Evolutionary conservation across 2,329 filamentous ascomycete species (phyloP), one percentile per base, ranked within the genome.

Genomic region (Exophiala alcalophila): DNA sequence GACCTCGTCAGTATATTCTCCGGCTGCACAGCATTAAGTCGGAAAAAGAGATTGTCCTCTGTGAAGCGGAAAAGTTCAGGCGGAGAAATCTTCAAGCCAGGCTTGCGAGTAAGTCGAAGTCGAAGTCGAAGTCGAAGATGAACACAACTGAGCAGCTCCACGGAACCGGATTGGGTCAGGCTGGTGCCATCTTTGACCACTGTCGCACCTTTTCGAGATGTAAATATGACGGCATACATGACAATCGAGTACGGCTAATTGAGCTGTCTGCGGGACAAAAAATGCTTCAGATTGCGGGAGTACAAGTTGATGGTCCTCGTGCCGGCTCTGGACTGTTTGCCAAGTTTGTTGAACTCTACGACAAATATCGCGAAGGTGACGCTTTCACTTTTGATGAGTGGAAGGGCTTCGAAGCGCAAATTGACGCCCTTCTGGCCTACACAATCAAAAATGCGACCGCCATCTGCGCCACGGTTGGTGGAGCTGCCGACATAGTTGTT

Each of bases 11-110:
- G 20, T 45, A 40, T n/a, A 10, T 45, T 7, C 8, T 45, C 4
- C 35, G 42, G 10, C 21, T 40, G n/a, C 42, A 45, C 31, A 45
- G 42, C 30, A 26, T 35, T n/a, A 45, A 45, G 36, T 40, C 42
- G 10, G 42, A 45, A 21, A 34, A 24, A 19, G 30, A 29, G 7
- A 40, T 40, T 7, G 16, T 40, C 9, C 11, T 45, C 11, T 18
- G 35, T 11, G 9, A 21, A 9, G 39, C 39, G 4, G 29, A 26
- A 11, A 33, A 3, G 11, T 15, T 15, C 8, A 15, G 37, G 5
- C 27, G 20, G 12, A 21, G 32, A 18, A 27, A 18, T 11, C 14
- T 14, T 3, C 3, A 12, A 7, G 18, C 8, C 10, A 30, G 26
- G 18, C 26, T 14, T 29, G 35, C 11, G 15, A 39, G n/a, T 19